These are phyloP conservation scores for Pachysandra terminalis DNA, from an alignment of 164 flowering plant genomes.

Conservation along the genomic window DNA sequence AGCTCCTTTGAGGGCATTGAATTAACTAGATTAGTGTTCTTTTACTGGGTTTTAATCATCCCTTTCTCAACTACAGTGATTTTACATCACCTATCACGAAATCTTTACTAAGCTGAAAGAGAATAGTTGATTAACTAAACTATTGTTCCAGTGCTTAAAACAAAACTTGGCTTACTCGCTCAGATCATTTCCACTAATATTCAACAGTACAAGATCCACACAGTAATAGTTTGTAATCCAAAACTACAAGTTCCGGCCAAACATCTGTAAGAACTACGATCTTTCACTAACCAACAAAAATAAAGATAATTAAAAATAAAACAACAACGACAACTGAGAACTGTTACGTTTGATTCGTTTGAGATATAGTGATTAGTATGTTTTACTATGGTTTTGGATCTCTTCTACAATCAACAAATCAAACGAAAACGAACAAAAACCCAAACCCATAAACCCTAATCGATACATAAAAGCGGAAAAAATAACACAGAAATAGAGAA, in stretches of 20 bases:
- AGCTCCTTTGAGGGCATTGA: too few species aligned
- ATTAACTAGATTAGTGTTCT: not conserved
- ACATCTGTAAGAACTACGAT: not conserved
- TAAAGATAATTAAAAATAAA: too few species aligned
- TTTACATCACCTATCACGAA: not conserved
- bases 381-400: slow-evolving; percentile 13
- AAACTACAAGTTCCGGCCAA: not conserved
- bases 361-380: not conserved
- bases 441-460: not conserved
- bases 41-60: too few species aligned
- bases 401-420: too few species aligned
- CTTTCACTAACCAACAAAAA: not conserved
- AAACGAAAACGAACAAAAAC: not conserved
- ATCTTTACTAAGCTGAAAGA: not conserved
- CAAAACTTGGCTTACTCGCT: not conserved
- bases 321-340: not conserved
- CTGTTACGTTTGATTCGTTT: not conserved
- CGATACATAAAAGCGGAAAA: not conserved
- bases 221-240: not conserved
- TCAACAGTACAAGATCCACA: too few species aligned
- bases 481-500: not conserved
- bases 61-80: too few species aligned
- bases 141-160: not conserved
- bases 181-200: not conserved
- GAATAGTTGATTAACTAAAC: not conserved